Evolutionary conservation across 495 filamentous ascomycete species (phyloP), one percentile per base, ranked within the genome.

Genomic region (Pyrenopolyporus hunteri): DNA sequence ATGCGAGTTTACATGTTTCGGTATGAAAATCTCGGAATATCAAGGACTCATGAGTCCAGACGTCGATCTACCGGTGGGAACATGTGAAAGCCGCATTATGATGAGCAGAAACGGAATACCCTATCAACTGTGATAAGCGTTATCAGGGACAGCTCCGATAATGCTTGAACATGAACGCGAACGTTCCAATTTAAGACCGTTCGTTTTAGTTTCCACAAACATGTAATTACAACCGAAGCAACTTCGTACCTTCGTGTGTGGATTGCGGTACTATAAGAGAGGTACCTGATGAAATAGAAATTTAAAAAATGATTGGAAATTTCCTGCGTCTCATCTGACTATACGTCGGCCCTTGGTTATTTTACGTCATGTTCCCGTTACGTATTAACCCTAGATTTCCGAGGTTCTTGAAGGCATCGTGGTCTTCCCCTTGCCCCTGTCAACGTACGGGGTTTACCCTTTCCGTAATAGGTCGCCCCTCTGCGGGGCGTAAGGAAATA

Each of bases 381-480:
- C n/a, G n/a, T n/a, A n/a, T n/a, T n/a, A n/a, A 40, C 13, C 10
- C 19, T 37, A 2, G 35, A 6, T 23, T 60, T 51, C 63, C 57
- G 63, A 60, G 63, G 63, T 50, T 60, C 45, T 56, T 51, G 39
- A 47, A 53, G 46, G 29, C 47, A 48, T 49, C 16, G 19, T 51
- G 37, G 26, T 39, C 19, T 22, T 13, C 1, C 19, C 26, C 10
- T 52, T 32, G 16, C 50, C 37, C 39, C 32, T 20, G n/a, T 13
- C 36, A 36, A 31, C 45, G 35, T 45, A 57, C 54, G 57, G 57
- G 57, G 62, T 60, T 51, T 57, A 65, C 50, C 56, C 62, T 44
- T 55, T 20, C n/a, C n/a, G n/a, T n/a, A n/a, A n/a, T 17, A 37
- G 29, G 7, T 31, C 28, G 26, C 55, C 28, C 40, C 31, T 20